Evolutionary conservation across 2,329 filamentous ascomycete species (phyloP), one percentile per base, ranked within the genome.

Genomic region (Neopestalotiopsis clavispora): DNA sequence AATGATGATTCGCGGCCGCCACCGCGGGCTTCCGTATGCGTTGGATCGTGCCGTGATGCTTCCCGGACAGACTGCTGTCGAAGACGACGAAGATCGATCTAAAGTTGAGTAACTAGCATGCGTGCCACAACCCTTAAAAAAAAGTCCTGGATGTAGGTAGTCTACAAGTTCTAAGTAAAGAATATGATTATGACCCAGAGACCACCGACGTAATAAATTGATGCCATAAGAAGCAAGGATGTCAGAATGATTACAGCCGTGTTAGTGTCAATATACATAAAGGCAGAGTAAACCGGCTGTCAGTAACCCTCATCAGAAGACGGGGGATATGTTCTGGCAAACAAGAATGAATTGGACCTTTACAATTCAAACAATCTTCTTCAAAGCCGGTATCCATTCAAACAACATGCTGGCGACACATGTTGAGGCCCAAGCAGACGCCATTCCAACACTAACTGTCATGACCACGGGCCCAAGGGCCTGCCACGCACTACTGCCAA

Each of bases 1-100:
- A 7, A 87, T 90, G 34, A 88, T 88, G 83, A 75, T 90, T 14
- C 77, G 86, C 2, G 87, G 86, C 0, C 77, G 87, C 1, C 87
- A 89, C 76, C 81, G 86, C 2, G 86, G 86, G 0, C 75, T 89
- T 49, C 87, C 87, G 0, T 85, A 88, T 58, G 85, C 85, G 2
- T 80, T 90, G 63, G 87, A 89, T 73, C 81, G 84, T n/a, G 86
- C 86, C 2, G 80, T 86, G 7, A 76, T 80, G 49, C 75, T 87
- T 40, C 80, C 80, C 3, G 65, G 52, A 7, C 49, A 59, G 30
- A 30, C 14, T 13, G 57, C 17, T 14, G 17, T 34, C 28, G 57
- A 59, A 5, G 57, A 59, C 23, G 20, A 59, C 20, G 30, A 6
- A 2, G 57, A 59, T 59, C 23, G 57, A n/a, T 59, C 57, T 7